These are phyloP conservation scores for Claviceps pusilla DNA, from an alignment of 2,329 filamentous ascomycete genomes.

Conservation along the genomic window DNA sequence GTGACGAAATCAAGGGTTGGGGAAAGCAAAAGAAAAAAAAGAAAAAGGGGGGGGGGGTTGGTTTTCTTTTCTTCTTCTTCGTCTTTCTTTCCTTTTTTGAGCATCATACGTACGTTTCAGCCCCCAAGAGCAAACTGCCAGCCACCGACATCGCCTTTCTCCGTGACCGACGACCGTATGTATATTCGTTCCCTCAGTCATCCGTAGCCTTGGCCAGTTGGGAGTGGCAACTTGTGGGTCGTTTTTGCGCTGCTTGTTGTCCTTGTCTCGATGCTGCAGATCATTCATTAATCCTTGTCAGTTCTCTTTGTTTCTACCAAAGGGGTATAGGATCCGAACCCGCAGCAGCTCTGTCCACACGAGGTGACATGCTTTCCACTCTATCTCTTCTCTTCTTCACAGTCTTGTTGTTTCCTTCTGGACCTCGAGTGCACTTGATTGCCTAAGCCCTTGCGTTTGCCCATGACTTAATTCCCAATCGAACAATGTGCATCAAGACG, in stretches of 20 bases:
- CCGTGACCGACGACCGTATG: background rate
- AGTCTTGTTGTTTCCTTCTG: background rate
- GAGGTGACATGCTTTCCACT: background rate
- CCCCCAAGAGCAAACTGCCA: background rate
- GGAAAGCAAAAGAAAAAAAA: no score
- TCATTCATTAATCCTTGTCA: constrained; percentile 1
- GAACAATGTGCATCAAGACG: background rate
- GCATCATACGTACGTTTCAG: background rate
- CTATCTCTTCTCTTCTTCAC: background rate
- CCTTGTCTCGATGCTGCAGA: constrained; percentile 1
- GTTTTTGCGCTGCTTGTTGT: background rate
- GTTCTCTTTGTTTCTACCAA: background rate
- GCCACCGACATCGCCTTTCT: background rate
- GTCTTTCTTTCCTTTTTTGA: background rate
- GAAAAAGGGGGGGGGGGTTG: background rate
- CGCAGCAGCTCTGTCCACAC: background rate
- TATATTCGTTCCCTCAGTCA: background rate
- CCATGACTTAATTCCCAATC: background rate
- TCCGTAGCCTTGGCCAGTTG: background rate
- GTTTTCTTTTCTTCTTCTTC: background rate
- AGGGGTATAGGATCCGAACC: background rate
- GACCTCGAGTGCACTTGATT: background rate
- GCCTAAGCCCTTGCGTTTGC: background rate
- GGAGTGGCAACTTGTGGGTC: background rate
- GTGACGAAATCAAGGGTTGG: background rate